Conservation (phyloP, 805 yeast species). For the Limtongia smithiae region DNA sequence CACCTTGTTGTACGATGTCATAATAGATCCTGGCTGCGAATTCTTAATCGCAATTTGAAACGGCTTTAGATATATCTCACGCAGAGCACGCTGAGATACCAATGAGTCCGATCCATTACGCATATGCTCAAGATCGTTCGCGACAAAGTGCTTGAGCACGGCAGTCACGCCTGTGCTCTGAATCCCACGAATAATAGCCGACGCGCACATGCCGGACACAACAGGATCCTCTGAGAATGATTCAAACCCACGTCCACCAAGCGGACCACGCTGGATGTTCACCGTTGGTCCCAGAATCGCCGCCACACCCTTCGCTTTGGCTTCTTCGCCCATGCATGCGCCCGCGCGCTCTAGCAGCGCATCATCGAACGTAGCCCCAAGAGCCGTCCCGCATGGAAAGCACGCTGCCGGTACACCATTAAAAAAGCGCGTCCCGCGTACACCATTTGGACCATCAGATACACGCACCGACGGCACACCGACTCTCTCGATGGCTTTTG, state of each 20-base stretch:
- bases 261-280: constrained; percentile 55
- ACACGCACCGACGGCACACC: constrained; percentile 48
- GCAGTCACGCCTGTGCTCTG: constrained; percentile 46
- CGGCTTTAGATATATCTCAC: constrained; percentile 63
- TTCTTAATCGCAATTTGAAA: constrained; percentile 57
- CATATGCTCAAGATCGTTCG: constrained; percentile 60
- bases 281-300: constrained; percentile 50
- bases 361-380: constrained; percentile 56
- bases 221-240: constrained; percentile 61
- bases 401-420: constrained; percentile 54
- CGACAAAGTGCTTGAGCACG: constrained; percentile 59
- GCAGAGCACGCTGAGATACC: constrained; percentile 56
- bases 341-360: constrained; percentile 51
- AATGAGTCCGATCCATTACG: constrained; percentile 48
- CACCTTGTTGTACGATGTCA: constrained; percentile 63
- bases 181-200: constrained; percentile 52
- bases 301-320: constrained; percentile 51
- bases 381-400: constrained; percentile 58
- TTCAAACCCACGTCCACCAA: constrained; percentile 63
- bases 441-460: constrained; percentile 63
- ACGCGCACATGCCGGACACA: constrained; percentile 46
- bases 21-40: constrained; percentile 51
- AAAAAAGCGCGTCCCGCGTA: constrained; percentile 56
- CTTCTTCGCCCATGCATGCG: constrained; percentile 51
- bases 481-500: constrained; percentile 41